Evolutionary conservation across 768 basidiomycete genomes (phyloP), one percentile per base, ranked within the genome.

Genomic region (Pleurotus giganteus): DNA sequence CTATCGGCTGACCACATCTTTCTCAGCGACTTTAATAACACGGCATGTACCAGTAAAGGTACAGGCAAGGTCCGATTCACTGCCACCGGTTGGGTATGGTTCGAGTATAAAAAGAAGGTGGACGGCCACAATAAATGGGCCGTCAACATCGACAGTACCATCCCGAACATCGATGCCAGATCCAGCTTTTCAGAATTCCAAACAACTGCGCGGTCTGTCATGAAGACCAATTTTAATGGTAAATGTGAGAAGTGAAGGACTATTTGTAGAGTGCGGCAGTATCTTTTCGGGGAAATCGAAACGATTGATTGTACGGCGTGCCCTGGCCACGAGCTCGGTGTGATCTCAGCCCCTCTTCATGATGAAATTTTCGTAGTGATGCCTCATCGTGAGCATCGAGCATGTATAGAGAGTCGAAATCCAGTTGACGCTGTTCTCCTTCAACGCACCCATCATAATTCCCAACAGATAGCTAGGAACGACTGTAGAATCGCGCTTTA

Each of bases 61-160:
- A 47, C 37, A 0, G 59, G 59, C 7, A 13, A 54, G 26, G 47
- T 60, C 47, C 56, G 50, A 24, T 57, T 54, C 56, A 31, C 50
- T 42, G 59, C 52, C 5, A 60, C 59, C 4, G 58, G 58, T 5
- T 59, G 55, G 55, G 58, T 60, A 9, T 60, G 58, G 58, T 60
- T 57, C 19, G 55, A 60, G n/a, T 60, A 57, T 37, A 44, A 60
- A n/a, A 34, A 54, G 17, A 29, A 44, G 29, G 56, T 56, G 13
- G 19, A 60, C 4, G 58, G 47, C 8, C 58, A 60, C 29, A 54
- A 49, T 23, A 60, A 60, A 39, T 60, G 59, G 59, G 49, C 53
- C 3, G n/a, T 56, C 32, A 57, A 19, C 45, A 57, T 57, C 21
- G 56, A 60, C 28, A 15, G 1, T 1, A 17, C 17, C 2, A 19